A percentile compares a stretch with the other conserved stretches of the same genome.
These are phyloP conservation scores for Aegilops longissima DNA, from an alignment of 176 grass and related monocot genomes.

Conservation along the genomic window DNA sequence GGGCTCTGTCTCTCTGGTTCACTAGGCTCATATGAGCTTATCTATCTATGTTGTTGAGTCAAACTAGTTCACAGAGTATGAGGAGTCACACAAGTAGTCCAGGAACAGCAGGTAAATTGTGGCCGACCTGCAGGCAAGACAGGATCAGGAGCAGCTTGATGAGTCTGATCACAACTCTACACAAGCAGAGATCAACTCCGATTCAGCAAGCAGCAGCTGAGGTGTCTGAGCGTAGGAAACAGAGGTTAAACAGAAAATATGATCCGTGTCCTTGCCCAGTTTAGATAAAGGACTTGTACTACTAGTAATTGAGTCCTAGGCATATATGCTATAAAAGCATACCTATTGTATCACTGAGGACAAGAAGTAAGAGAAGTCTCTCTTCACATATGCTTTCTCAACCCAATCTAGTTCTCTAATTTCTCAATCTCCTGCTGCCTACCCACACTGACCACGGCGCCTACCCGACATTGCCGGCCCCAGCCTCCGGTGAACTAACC, in stretches of 20 bases:
- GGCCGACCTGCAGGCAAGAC: neutral
- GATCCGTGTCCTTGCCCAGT: neutral
- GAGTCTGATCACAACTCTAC: neutral
- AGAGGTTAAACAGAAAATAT: neutral
- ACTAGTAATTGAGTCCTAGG: neutral
- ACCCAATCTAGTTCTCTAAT: neutral
- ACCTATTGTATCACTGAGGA: neutral
- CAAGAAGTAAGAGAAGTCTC: neutral
- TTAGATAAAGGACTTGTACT: neutral
- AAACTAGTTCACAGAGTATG: neutral
- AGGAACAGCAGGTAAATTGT: neutral
- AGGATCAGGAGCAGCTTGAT: neutral
- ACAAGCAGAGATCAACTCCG: neutral
- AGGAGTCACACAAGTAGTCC: neutral
- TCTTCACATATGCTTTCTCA: neutral
- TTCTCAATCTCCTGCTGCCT: neutral
- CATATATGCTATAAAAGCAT: neutral
- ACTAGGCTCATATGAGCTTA: neutral
- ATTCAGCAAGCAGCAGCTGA: neutral
- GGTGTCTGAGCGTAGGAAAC: neutral
- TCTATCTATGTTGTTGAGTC: neutral
- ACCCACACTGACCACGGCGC: neutral
- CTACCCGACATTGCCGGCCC: too few species aligned
- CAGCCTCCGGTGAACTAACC: too few species aligned
- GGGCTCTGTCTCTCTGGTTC: neutral